Evolutionary conservation across 2,329 filamentous ascomycete genomes (phyloP).

Genomic region (Calonectria fujianensis): DNA sequence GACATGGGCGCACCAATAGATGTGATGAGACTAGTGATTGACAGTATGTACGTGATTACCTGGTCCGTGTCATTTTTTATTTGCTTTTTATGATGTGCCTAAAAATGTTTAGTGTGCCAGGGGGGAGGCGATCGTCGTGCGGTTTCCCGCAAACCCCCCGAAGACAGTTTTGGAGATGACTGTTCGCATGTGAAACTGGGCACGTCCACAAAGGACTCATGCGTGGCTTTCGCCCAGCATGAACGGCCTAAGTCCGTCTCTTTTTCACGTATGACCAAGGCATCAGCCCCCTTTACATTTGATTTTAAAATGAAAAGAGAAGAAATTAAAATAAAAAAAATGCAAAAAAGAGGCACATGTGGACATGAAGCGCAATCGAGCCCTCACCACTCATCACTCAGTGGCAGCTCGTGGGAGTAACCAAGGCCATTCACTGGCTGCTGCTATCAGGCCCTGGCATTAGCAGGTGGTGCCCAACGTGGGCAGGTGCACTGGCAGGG

Average conservation of each 20-base stretch:
- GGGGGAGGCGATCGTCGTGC: neutral
- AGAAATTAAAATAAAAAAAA: neutral
- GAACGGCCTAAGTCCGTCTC: neutral
- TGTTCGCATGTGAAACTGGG: conserved; percentile 14
- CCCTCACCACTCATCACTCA: neutral
- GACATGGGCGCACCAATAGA: neutral
- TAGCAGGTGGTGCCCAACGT: conserved; percentile 21
- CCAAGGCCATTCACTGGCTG: conserved; percentile 7
- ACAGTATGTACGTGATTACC: neutral
- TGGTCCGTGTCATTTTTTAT: neutral
- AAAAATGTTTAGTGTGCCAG: neutral
- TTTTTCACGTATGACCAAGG: neutral
- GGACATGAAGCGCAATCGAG: too few relatives aligned
- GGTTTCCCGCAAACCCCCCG: neutral
- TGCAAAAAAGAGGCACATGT: neutral
- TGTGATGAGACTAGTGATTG: neutral
- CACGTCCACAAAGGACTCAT: neutral
- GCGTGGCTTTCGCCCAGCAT: neutral
- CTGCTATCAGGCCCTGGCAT: neutral
- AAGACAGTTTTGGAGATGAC: neutral
- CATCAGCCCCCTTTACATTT: neutral
- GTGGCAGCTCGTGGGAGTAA: conserved; percentile 2
- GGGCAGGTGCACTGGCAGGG: conserved; percentile 28
- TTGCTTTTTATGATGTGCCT: neutral
- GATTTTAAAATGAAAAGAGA: neutral